phyloP scores from a whole-genome alignment of 495 filamentous ascomycete genomes.

The Penicillium paxilli region DNA sequence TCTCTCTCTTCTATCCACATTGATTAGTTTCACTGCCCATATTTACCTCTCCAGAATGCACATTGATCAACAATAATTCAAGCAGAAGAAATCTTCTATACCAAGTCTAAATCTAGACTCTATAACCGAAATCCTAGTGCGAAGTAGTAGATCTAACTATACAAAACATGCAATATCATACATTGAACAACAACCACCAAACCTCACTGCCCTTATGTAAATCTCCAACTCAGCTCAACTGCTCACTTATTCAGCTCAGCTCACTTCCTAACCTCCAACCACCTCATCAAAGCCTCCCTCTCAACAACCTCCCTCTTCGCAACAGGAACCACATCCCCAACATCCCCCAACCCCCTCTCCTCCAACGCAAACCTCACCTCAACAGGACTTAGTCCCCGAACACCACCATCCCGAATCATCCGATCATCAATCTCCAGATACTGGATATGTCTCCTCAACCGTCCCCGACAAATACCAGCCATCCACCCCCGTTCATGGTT shows the following conservation, averaged over 20 bases:
- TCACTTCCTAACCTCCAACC: conserved; percentile 24
- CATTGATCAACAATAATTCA: no score
- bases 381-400: conserved; percentile 44
- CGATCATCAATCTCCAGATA: conserved; percentile 62
- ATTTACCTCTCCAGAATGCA: conserved; percentile 1
- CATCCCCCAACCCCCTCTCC: conserved; percentile 42
- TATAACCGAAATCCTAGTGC: no score
- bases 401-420: conserved; percentile 53
- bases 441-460: conserved; percentile 42
- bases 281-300: conserved; percentile 40
- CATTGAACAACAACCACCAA: no score
- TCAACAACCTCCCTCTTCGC: conserved; percentile 21
- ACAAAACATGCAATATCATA: no score
- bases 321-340: conserved; percentile 29
- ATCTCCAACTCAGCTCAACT: no score
- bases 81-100: no score
- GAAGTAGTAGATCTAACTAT: no score
- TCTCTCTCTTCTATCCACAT: not conserved
- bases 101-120: no score
- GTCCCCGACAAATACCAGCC: conserved; percentile 38
- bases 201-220: not conserved
- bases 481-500: conserved; percentile 28
- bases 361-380: conserved; percentile 61
- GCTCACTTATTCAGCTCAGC: no score
- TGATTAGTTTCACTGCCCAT: no score